Conservation (phyloP, 192 early-diverging fungal genomes). For the Backusella psychrophila region DNA sequence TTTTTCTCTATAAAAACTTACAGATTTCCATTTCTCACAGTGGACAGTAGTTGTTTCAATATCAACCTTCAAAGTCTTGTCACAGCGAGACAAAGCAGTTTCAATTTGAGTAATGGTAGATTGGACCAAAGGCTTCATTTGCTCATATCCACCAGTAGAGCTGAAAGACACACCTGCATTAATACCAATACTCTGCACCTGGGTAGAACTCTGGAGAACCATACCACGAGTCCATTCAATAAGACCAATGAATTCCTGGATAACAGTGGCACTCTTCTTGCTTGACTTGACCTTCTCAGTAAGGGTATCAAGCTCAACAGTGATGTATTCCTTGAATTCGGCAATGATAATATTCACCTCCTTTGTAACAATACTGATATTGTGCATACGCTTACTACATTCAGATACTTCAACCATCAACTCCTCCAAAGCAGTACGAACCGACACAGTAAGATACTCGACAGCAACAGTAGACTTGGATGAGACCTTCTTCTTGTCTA, state of each 20-base stretch:
- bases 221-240: conserved; percentile 20
- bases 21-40: background rate
- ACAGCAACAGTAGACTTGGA: background rate
- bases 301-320: background rate
- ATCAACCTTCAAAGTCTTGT: conserved; percentile 3
- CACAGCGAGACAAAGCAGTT: background rate
- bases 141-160: background rate
- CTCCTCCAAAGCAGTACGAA: conserved; percentile 4
- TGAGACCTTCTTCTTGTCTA: background rate
- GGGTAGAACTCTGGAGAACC: conserved; percentile 14
- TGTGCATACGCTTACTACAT: conserved; percentile 6
- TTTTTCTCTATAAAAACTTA: background rate
- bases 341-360: background rate
- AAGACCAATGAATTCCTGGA: background rate
- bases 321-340: conserved; percentile 3
- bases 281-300: background rate
- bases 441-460: background rate
- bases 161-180: conserved; percentile 1
- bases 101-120: conserved; percentile 11
- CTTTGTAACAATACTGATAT: background rate
- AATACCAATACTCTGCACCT: conserved; percentile 17
- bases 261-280: conserved; percentile 5
- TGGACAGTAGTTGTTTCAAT: background rate
- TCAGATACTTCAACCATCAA: conserved; percentile 14
- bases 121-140: conserved; percentile 16